Base-by-base conservation (phyloP, 169 alveolate species). In the Plasmodium gonderi region DNA sequence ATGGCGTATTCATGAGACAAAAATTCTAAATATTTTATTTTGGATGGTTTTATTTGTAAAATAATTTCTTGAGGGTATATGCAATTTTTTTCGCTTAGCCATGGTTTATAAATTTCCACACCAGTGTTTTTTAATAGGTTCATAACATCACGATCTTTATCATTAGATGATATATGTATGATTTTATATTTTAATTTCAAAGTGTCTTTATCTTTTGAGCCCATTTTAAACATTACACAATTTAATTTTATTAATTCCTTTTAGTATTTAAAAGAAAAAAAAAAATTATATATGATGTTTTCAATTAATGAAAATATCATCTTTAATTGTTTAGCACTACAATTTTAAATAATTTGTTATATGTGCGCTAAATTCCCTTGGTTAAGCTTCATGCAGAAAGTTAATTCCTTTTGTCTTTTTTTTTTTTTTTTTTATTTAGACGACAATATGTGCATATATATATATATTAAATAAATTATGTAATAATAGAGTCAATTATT, bases 81-180 rank as follows among this genome's bases (percentile, higher is more conserved):
- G 33, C 92, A 74, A 75, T 85, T 85, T 47, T 85, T 47, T 85
- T 75, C 92, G 49, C 92, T 85, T 72, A 85, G 42, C 92, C 92
- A 85, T 72, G 92, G 89, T 20, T 85, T 75, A 74, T 74, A 44
- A 72, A 72, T 40, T 85, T 85, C 85, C 69, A 40, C 49, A 8
- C 54, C 87, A 5, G 89, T 75, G 68, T 85, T 85, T 72, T 85
- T 85, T 72, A 85, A 65, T 60, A 85, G 42, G 31, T 85, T 74
- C 17, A 45, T 51, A 76, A 85, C 85, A 51, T 85, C 79, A 85
- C 67, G 85, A 65, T 85, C 87, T 85, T 85, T 85, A 60, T 85
- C 92, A 85, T 51, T 72, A 17, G 92, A 85, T 85, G 92, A 85
- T 85, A 44, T 74, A 44, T 77, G 42, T 85, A 85, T 44, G 64